These are phyloP conservation scores for Leccinum pachyderme DNA, from an alignment of 1,284 basidiomycete genomes.

Conservation along the genomic window DNA sequence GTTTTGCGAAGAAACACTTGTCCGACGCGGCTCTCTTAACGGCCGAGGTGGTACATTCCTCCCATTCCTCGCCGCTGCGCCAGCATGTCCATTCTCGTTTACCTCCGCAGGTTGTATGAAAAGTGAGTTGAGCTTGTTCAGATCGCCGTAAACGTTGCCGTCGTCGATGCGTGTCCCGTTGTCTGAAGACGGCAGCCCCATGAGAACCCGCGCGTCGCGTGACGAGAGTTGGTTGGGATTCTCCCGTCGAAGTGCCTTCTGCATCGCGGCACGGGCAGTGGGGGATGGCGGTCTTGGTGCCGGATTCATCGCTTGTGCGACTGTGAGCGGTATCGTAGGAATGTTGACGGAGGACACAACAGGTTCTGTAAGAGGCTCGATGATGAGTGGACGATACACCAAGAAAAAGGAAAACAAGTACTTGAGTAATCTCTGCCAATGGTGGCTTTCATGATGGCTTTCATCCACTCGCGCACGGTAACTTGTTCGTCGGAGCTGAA, in stretches of 20 bases:
- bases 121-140: slow-evolving; percentile 52
- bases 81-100: slow-evolving; percentile 16
- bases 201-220: slow-evolving; percentile 80
- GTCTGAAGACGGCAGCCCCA: slow-evolving; percentile 53
- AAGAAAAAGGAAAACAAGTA: slow-evolving; percentile 38
- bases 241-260: slow-evolving; percentile 83
- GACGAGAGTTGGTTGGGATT: slow-evolving; percentile 90
- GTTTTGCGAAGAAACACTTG: slow-evolving; percentile 36
- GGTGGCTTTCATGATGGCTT: slow-evolving; percentile 98
- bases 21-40: slow-evolving; percentile 55
- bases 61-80: slow-evolving; percentile 4
- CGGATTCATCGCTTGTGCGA: slow-evolving; percentile 95
- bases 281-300: slow-evolving; percentile 95
- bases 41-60: slow-evolving; percentile 55
- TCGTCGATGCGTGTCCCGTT: slow-evolving; percentile 37
- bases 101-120: slow-evolving; percentile 42
- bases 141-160: slow-evolving; percentile 34
- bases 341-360: slow-evolving; percentile 98
- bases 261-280: slow-evolving; percentile 81
- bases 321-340: slow-evolving; percentile 91
- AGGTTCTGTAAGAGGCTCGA: slow-evolving; percentile 54
- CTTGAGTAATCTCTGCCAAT: slow-evolving; percentile 91
- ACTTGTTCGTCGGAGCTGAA: slow-evolving; percentile 90
- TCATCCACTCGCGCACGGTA: slow-evolving; percentile 96
- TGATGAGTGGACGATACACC: neutral